Base-by-base conservation (phyloP, 306 rosid species). In the Quercus ilex region DNA sequence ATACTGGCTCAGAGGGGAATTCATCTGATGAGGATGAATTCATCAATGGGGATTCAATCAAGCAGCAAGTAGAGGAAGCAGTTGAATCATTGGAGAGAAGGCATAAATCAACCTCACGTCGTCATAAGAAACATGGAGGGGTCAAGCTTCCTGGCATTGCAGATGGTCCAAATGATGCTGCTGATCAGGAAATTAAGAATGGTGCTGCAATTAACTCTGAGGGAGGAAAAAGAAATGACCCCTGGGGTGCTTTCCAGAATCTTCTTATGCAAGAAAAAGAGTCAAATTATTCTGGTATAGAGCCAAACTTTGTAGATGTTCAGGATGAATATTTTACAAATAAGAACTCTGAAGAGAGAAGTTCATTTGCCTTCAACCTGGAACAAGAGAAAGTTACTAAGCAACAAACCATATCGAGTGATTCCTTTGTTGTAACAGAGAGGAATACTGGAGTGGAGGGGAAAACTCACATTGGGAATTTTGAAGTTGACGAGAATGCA, bases 191-290 rank as follows among this genome's bases (percentile, higher is more conserved):
- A 31, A 69, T 28, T 15, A 73, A 80, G 51, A 69, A 38, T 56
- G 68, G 19, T 14, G 80, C 25, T 46, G 73, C 76, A 13, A 78
- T 74, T 52, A 76, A 86, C 70, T 84, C 86, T n/a, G 78, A 74
- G 74, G 86, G 85, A 67, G 71, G 72, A 26, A 93, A 91, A 80
- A 84, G 78, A 68, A 87, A 79, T 71, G 77, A 87, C 81, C 81
- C 80, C 83, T 96, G 99, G 99, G 91, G 79, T 85, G 90, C 98
- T 88, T 96, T 96, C 85, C 98, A 96, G 81, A 89, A 85, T 86
- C 93, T 96, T 87, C 94, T 96, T 71, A 63, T 93, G 89, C 81
- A 92, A 75, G 97, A 95, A 43, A 85, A 90, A 38, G 97, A 89
- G 78, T 71, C 92, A 1, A 72, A 79, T 83, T 21, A 80, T 49